Evolutionary conservation across 768 basidiomycete species (phyloP), one percentile per base, ranked within the genome.

Genomic region (Polyporus arcularius): DNA sequence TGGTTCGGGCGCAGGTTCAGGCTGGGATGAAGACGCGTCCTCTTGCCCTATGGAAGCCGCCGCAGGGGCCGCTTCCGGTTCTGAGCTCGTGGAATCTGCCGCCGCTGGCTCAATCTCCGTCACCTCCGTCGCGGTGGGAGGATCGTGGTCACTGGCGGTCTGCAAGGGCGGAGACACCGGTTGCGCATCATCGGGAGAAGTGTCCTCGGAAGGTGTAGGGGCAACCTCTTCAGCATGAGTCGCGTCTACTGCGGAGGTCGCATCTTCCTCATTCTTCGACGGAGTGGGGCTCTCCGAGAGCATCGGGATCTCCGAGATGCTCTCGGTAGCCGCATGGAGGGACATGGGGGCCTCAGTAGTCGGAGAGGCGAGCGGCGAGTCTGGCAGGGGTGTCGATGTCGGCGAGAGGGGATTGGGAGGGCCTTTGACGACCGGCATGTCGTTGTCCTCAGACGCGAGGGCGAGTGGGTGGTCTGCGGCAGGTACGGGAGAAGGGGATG

Each of bases 331-430:
- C n/a, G 65, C 41, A 39, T 41, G 16, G 21, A 64, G 47, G 4
- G 64, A 57, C 7, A 48, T 26, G 14, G 57, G 61, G 5, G 57
- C 56, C 16, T 58, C 43, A 8, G 58, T 16, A 0, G 55, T 21
- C 15, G 57, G 57, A 5, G 61, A 46, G 3, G 54, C 31, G 10
- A 51, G 16, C 1, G 67, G 65, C 41, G 65, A 67, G 55, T 67
- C 66, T 21, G 82, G 80, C 14, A 82, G 65, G 31, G 84, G 79
- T 12, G 70, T 75, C 3, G 75, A 78, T 10, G 58, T 50, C 9
- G 64, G 59, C 35, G 64, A 65, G n/a, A 61, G 53, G 39, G 64
- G 65, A 38, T 63, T 65, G 51, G 60, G 62, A 7, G 57, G 62
- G 21, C 62, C 62, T 35, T 63, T 63, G 15, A 58, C 62, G 28